Conservation (phyloP, 1,284 basidiomycete genomes). For the Paramarasmius palmivorus region DNA sequence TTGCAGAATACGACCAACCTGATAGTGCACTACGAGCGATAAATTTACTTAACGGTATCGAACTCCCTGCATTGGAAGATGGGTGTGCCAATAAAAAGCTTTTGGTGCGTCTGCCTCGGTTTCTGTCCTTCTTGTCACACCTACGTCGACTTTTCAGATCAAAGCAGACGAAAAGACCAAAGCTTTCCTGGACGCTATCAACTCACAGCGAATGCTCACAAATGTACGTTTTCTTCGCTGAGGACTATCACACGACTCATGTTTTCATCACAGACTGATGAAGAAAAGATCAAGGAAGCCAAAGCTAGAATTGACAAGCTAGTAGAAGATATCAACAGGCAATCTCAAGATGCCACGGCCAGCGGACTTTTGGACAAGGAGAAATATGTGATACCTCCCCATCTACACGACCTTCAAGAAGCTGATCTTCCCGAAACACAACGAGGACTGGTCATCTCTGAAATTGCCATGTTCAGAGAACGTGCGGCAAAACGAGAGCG, state of each 20-base stretch:
- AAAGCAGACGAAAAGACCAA: conserved; percentile 95
- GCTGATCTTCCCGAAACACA: conserved; percentile 95
- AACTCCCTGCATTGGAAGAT: conserved; percentile 85
- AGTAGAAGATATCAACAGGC: conserved; percentile 59
- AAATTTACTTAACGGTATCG: conserved; percentile 78
- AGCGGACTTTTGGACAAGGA: conserved; percentile 71
- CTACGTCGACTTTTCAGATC: conserved; percentile 54
- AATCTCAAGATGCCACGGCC: conserved; percentile 67
- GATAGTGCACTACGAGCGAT: conserved; percentile 85
- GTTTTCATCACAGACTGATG: conserved; percentile 52
- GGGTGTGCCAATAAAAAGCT: conserved; percentile 85
- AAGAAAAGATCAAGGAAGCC: conserved; percentile 52
- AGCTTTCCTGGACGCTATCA: conserved; percentile 82
- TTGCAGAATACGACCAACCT: conserved; percentile 90
- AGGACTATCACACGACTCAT: neutral
- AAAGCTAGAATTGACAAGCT: conserved; percentile 56
- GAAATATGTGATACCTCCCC: conserved; percentile 88
- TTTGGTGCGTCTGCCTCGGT: conserved; percentile 57
- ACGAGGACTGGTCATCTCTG: conserved; percentile 89
- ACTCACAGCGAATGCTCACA: conserved; percentile 74
- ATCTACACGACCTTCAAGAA: conserved; percentile 92
- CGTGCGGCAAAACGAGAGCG: conserved; percentile 83
- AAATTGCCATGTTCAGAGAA: conserved; percentile 93
- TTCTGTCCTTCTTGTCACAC: conserved; percentile 29
- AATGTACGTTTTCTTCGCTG: conserved; percentile 55